Evolutionary conservation across 495 filamentous ascomycete species (phyloP).

Genomic region (Neurospora sp.): DNA sequence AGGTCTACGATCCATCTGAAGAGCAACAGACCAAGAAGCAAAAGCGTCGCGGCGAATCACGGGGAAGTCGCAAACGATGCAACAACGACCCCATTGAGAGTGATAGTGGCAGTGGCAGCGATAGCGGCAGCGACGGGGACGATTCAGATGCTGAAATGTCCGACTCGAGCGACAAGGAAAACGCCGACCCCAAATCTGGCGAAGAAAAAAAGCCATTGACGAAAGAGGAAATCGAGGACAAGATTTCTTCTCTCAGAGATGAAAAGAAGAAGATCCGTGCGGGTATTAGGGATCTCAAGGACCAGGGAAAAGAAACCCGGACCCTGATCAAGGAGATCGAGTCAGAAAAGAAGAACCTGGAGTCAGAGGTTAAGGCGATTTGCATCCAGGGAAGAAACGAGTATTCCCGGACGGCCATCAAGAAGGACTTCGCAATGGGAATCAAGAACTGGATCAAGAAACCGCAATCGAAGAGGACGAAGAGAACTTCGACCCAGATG

Average conservation of each 20-base stretch:
- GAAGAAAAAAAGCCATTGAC: slow-evolving; percentile 8
- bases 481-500: slow-evolving; percentile 29
- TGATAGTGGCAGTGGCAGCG: neutral
- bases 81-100: slow-evolving; percentile 6
- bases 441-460: slow-evolving; percentile 38
- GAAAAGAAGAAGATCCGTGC: slow-evolving; percentile 20
- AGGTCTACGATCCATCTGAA: slow-evolving; percentile 36
- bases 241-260: slow-evolving; percentile 13
- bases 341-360: slow-evolving; percentile 6
- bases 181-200: slow-evolving; percentile 2
- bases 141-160: slow-evolving; percentile 6
- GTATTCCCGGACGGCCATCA: slow-evolving; percentile 47
- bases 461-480: slow-evolving; percentile 21
- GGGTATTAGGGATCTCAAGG: neutral
- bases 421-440: slow-evolving; percentile 49
- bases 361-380: slow-evolving; percentile 26
- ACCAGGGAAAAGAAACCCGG: slow-evolving; percentile 5
- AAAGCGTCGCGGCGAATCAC: slow-evolving; percentile 12
- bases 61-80: slow-evolving; percentile 13
- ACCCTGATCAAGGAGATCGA: slow-evolving; percentile 17
- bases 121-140: slow-evolving; percentile 1
- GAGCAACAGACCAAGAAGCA: slow-evolving; percentile 19
- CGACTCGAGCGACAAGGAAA: slow-evolving; percentile 21
- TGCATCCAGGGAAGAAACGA: slow-evolving; percentile 51
- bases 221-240: slow-evolving; percentile 12